phyloP scores from a whole-genome alignment of 2,329 filamentous ascomycete species.

The Penicillium sp. region DNA sequence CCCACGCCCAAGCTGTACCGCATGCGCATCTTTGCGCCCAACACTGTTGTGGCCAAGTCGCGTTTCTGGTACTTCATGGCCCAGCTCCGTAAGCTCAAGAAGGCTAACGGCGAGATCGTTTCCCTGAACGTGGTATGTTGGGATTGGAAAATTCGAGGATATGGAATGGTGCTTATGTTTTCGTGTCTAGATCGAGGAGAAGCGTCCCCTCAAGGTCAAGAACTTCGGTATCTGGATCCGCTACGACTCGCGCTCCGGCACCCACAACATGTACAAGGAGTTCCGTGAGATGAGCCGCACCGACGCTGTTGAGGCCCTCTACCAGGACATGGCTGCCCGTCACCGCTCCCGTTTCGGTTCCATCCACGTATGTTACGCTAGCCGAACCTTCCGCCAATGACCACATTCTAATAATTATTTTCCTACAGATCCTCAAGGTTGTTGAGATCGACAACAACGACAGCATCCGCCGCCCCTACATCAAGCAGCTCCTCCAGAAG shows the following conservation, averaged over 20 bases:
- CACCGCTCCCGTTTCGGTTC: conserved; percentile 97
- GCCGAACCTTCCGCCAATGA: neutral
- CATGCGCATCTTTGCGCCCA: conserved; percentile 99
- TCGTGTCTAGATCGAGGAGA: conserved; percentile 74
- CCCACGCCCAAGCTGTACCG: conserved; percentile 97
- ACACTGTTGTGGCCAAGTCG: conserved; percentile 97
- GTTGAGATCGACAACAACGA: conserved; percentile 92
- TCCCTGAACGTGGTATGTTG: conserved; percentile 80
- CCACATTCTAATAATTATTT: conserved; percentile 10
- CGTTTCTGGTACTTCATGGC: conserved; percentile 99
- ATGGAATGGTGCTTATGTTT: conserved; percentile 13
- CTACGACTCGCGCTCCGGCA: conserved; percentile 98
- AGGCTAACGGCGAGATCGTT: conserved; percentile 99
- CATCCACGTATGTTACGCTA: conserved; percentile 70
- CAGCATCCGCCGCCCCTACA: conserved; percentile 96
- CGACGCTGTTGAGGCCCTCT: conserved; percentile 90
- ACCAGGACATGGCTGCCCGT: conserved; percentile 99
- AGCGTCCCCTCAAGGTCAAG: conserved; percentile 99
- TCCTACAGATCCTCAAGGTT: conserved; percentile 81
- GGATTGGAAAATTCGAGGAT: neutral
- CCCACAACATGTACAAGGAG: conserved; percentile 99
- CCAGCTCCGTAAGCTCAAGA: conserved; percentile 99
- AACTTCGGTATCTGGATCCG: conserved; percentile 99
- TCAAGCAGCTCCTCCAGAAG: conserved; percentile 96
- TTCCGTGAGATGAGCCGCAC: conserved; percentile 97